A percentile compares a stretch with the other conserved stretches of the same genome.
These are phyloP conservation scores for Candida glaebosa DNA, from an alignment of 805 yeast genomes.

Conservation along the genomic window DNA sequence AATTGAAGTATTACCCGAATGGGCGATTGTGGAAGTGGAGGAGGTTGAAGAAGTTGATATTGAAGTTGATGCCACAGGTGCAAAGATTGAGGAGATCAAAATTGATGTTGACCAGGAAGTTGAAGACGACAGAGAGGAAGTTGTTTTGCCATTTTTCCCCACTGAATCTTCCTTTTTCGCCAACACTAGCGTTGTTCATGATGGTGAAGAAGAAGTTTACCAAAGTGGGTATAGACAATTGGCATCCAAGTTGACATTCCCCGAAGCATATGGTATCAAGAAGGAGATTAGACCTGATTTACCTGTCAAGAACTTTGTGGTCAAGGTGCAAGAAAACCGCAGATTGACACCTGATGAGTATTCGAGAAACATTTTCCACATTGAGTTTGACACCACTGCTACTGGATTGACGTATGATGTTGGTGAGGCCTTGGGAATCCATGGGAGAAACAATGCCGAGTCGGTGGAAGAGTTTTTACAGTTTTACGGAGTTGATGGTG, in stretches of 20 bases:
- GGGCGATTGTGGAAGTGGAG: constrained; percentile 35
- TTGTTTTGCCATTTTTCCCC: constrained; percentile 47
- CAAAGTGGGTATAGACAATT: constrained; percentile 44
- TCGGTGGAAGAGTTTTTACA: constrained; percentile 67
- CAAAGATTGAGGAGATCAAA: constrained; percentile 12
- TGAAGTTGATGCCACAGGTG: constrained; percentile 13
- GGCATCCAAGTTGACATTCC: constrained; percentile 71
- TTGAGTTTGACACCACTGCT: constrained; percentile 87
- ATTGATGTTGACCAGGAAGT: constrained; percentile 23
- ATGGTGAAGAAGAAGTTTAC: constrained; percentile 38
- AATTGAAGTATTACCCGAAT: constrained; percentile 27
- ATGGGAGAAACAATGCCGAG: constrained; percentile 73
- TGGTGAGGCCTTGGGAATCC: constrained; percentile 96
- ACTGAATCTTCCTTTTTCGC: constrained; percentile 64
- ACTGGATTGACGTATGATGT: constrained; percentile 89
- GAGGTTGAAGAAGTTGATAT: constrained; percentile 25
- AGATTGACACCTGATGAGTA: constrained; percentile 88
- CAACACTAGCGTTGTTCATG: constrained; percentile 46
- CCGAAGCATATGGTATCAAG: constrained; percentile 68
- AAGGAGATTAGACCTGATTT: constrained; percentile 80
- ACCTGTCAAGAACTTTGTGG: constrained; percentile 79
- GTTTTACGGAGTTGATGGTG: constrained; percentile 68
- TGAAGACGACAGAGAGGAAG: constrained; percentile 19
- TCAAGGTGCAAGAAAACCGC: constrained; percentile 86
- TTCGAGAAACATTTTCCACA: constrained; percentile 93